Evolutionary conservation across 176 grass and related monocot species (phyloP).

Genomic region (Musa itinerans): DNA sequence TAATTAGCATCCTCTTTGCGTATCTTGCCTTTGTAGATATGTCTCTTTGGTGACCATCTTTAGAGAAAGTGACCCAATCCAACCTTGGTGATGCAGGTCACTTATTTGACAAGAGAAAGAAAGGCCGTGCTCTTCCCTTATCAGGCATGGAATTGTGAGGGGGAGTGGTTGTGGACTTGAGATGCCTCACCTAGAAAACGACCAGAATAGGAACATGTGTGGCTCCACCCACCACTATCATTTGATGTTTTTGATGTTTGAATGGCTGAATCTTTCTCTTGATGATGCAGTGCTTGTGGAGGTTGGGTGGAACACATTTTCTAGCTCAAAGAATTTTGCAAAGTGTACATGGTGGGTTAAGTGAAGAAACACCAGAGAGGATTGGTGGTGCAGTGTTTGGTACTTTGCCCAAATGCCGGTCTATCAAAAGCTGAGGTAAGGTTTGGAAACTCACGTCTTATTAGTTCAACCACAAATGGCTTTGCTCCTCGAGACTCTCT

Average conservation of each 20-base stretch:
- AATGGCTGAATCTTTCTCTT: not conserved
- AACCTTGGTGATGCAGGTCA: not conserved
- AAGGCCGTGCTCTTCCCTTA: not conserved
- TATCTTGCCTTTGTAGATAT: conserved; percentile 8
- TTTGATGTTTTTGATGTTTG: not conserved
- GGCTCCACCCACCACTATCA: no score
- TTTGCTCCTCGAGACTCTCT: not conserved
- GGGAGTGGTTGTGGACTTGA: not conserved
- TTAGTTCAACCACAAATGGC: no score
- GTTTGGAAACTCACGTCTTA: not conserved
- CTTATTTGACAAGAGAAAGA: not conserved
- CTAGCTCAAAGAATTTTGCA: not conserved
- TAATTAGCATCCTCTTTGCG: not conserved
- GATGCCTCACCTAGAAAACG: not conserved
- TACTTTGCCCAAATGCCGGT: not conserved
- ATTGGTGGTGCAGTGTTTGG: not conserved
- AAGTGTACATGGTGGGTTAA: not conserved
- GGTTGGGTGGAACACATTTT: not conserved
- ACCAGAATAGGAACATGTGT: not conserved
- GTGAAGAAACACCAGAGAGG: not conserved
- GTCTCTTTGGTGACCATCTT: not conserved
- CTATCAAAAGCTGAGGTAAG: conserved; percentile 1
- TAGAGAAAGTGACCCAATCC: conserved; percentile 3
- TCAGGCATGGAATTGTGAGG: not conserved
- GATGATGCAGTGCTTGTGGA: conserved; percentile 3